A percentile compares a stretch with the other conserved stretches of the same genome.
Conservation (phyloP, 441 rosid genomes). For the Dalechampia spathulata region DNA sequence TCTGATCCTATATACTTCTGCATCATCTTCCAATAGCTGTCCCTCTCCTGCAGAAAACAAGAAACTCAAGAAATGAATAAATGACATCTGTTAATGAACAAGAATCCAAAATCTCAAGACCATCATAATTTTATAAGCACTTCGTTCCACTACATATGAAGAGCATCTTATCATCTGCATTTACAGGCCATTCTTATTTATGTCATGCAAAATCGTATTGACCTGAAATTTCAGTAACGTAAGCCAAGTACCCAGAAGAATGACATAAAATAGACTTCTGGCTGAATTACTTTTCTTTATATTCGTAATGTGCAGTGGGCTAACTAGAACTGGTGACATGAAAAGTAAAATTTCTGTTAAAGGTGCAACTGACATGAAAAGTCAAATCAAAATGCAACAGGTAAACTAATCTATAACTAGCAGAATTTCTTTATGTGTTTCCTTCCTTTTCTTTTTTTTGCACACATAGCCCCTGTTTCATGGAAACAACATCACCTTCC, state of each 20-base stretch:
- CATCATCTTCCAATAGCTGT: slow-evolving; percentile 97
- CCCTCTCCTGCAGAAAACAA: slow-evolving; percentile 60
- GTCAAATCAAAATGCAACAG: too few relatives aligned
- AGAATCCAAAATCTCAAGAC: not conserved
- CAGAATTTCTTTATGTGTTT: too few relatives aligned
- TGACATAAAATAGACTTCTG: not conserved
- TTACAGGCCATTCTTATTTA: not conserved
- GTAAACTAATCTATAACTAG: too few relatives aligned
- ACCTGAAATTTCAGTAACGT: not conserved
- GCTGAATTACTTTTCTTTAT: not conserved
- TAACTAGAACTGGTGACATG: too few relatives aligned
- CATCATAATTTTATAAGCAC: not conserved
- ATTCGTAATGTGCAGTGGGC: too few relatives aligned
- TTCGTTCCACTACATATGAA: not conserved
- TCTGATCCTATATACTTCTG: slow-evolving; percentile 91
- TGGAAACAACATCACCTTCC: too few relatives aligned
- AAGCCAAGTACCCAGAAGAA: not conserved
- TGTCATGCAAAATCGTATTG: not conserved
- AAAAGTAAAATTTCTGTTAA: too few relatives aligned
- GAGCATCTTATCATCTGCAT: not conserved
- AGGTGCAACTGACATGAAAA: too few relatives aligned
- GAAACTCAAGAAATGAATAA: not conserved
- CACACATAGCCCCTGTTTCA: too few relatives aligned
- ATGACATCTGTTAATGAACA: not conserved
- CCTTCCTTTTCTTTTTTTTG: too few relatives aligned